phyloP scores from a whole-genome alignment of 2,329 filamentous ascomycete species.

The Westerdykella sp. region DNA sequence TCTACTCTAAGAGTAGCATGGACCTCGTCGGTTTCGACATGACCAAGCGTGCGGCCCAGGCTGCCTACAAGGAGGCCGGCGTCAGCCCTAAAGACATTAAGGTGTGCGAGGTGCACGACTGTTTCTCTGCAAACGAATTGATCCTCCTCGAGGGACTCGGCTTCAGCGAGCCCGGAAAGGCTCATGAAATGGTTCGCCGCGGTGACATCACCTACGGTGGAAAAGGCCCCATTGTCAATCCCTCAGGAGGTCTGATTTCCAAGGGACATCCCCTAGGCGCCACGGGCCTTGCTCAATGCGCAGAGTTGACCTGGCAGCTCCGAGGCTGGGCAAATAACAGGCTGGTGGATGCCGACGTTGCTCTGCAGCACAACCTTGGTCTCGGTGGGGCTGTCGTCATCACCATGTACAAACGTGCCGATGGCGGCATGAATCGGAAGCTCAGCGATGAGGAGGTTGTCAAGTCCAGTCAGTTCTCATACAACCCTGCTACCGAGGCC shows the following conservation, averaged over 20 bases:
- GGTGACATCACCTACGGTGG: slow-evolving; percentile 90
- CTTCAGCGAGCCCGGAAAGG: slow-evolving; percentile 69
- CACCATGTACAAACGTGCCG: slow-evolving; percentile 78
- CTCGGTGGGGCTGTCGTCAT: slow-evolving; percentile 85
- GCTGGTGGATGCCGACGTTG: slow-evolving; percentile 60
- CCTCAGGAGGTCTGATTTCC: slow-evolving; percentile 85
- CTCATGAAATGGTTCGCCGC: slow-evolving; percentile 78
- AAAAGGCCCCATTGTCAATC: slow-evolving; percentile 70
- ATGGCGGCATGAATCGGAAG: slow-evolving; percentile 58
- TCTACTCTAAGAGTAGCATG: slow-evolving; percentile 75
- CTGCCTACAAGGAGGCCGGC: slow-evolving; percentile 66
- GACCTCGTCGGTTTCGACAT: slow-evolving; percentile 88
- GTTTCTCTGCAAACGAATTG: slow-evolving; percentile 93
- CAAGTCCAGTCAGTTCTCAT: slow-evolving; percentile 63
- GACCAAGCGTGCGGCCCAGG: slow-evolving; percentile 62
- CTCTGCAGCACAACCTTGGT: slow-evolving; percentile 87
- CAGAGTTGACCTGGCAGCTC: slow-evolving; percentile 90
- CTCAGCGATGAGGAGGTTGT: slow-evolving; percentile 61
- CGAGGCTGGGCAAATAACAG: slow-evolving; percentile 94
- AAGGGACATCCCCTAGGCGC: slow-evolving; percentile 94
- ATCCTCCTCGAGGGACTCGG: slow-evolving; percentile 79
- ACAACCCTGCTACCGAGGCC: slow-evolving; percentile 86
- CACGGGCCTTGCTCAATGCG: slow-evolving; percentile 86
- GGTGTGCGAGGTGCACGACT: slow-evolving; percentile 90
- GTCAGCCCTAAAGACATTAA: slow-evolving; percentile 62